Base-by-base conservation (phyloP, 768 basidiomycete genomes). In the Boletus edulis region DNA sequence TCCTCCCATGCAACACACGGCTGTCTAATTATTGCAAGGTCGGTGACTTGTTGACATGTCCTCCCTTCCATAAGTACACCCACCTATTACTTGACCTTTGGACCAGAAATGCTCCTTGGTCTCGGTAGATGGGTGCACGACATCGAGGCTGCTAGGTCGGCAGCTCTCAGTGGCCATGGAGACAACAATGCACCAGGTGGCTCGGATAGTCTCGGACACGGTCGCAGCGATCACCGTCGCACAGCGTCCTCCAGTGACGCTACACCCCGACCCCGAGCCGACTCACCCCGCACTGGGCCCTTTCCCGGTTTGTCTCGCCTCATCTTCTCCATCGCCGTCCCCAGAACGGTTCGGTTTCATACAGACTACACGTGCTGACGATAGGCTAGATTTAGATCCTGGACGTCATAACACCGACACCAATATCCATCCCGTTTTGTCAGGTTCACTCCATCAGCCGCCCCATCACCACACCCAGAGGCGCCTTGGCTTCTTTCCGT, bases 211-310 rank as follows among this genome's bases (percentile, higher is more conserved):
- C 34, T 27, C 39, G 49, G 49, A 12, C 57, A 49, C 27, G 43
- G 54, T 51, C 55, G 56, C 47, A 49, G 56, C 41, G 56, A 62
- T 51, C 64, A 70, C 35, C 66, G 58, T 56, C 67, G 70, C 59
- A 61, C 64, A 44, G 68, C 62, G 58, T 80, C 78, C 41, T 82
- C 78, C 5, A 76, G 68, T 62, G 81, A 82, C 63, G 76, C 77
- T 24, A 78, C 79, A 1, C 79, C 79, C 22, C 78, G 79, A 54
- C 78, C 75, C 59, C 75, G 76, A 41, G 63, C 74, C 31, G 74
- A 46, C 42, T 44, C 62, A 42, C 58, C 60, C 52, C 59, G 22
- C 52, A 35, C 54, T 46, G 64, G 54, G 34, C 59, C 56, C 37
- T 54, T 55, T 56, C 47, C 54, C 18, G 64, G 62, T 62, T 58